Evolutionary conservation across 108 stramenopile species (phyloP).

Genomic region (Fistulifera pelliculosa): DNA sequence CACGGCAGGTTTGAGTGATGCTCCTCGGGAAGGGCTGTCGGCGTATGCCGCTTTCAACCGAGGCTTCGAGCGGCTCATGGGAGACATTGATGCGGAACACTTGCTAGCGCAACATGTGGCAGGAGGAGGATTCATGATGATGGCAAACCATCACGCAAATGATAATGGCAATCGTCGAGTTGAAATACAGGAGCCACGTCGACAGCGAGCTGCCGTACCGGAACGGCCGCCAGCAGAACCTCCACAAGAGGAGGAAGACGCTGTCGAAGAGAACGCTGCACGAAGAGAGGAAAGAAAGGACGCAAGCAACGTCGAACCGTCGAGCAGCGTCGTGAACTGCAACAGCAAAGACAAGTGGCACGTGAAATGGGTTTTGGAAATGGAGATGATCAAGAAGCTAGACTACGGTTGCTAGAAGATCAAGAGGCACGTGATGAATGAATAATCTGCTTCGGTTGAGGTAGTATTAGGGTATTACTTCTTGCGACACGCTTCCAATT

Average conservation of each 20-base stretch:
- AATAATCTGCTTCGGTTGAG: no score
- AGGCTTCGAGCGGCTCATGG: slow-evolving; percentile 61
- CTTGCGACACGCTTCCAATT: no score
- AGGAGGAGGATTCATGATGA: slow-evolving; percentile 22
- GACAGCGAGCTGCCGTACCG: slow-evolving; percentile 5
- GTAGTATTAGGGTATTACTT: no score
- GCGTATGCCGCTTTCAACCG: slow-evolving; percentile 82
- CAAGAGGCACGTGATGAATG: neutral
- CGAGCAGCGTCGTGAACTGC: slow-evolving; percentile 57
- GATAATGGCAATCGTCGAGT: slow-evolving; percentile 5
- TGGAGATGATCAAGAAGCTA: slow-evolving; percentile 4
- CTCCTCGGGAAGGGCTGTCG: slow-evolving; percentile 32
- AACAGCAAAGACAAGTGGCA: slow-evolving; percentile 68
- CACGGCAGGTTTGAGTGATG: slow-evolving; percentile 68
- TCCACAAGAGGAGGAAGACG: slow-evolving; percentile 8
- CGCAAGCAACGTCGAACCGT: slow-evolving; percentile 50
- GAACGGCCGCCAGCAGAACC: slow-evolving; percentile 6
- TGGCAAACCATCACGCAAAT: neutral
- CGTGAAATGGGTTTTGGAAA: slow-evolving; percentile 53
- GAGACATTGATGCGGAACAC: slow-evolving; percentile 63
- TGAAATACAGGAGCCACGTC: slow-evolving; percentile 5
- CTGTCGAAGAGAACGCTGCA: slow-evolving; percentile 14
- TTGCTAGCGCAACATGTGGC: slow-evolving; percentile 70
- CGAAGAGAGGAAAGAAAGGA: slow-evolving; percentile 1
- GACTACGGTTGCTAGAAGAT: neutral